Percentiles rank a stretch among this genome's conserved stretches.
These are phyloP conservation scores for Acanthamoeba castellanii DNA, from an alignment of 208 protist genomes.

Conservation along the genomic window DNA sequence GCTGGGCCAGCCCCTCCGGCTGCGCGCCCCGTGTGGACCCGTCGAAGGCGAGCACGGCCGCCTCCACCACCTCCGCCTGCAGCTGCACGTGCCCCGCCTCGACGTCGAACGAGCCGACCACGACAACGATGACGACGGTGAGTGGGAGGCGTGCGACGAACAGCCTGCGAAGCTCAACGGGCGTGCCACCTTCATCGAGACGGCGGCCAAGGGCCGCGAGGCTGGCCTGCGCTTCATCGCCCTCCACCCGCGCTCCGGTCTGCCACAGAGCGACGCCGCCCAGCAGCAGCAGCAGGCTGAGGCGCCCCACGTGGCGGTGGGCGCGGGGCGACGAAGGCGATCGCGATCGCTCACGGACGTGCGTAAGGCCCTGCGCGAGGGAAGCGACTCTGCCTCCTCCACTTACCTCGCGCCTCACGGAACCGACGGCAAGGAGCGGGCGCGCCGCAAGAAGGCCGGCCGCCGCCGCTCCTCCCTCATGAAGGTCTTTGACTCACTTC, in stretches of 20 bases:
- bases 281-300: too few species aligned
- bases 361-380: background rate
- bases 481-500: constrained; percentile 9
- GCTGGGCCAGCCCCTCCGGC: constrained; percentile 8
- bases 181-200: background rate
- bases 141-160: background rate
- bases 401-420: background rate
- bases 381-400: background rate
- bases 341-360: background rate
- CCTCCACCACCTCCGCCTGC: background rate
- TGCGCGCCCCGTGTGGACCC: background rate
- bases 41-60: background rate
- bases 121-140: too few species aligned
- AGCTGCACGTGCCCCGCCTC: background rate
- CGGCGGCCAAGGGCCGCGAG: too few species aligned
- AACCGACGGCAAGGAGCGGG: background rate
- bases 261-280: too few species aligned
- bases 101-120: background rate
- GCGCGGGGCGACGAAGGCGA: background rate
- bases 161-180: background rate
- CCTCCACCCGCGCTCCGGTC: too few species aligned
- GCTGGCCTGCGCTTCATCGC: too few species aligned
- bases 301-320: too few species aligned
- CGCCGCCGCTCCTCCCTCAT: background rate
- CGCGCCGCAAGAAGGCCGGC: background rate